phyloP scores from a whole-genome alignment of 2,329 filamentous ascomycete species.

The Aureobasidium namibiae region DNA sequence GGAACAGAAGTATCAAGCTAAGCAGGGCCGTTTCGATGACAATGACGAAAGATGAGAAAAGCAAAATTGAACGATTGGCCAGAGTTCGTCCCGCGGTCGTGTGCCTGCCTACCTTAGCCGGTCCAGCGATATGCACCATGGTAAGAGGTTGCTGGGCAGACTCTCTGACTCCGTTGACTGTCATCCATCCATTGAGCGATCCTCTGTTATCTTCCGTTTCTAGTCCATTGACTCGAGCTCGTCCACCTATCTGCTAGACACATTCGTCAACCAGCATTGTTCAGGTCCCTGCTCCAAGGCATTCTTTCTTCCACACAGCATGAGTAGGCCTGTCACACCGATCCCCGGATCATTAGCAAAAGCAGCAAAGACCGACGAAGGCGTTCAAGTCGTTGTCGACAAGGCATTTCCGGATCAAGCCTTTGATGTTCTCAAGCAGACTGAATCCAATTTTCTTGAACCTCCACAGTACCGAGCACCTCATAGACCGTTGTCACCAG shows the following conservation, averaged over 20 bases:
- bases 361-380: not conserved
- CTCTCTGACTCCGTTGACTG: not conserved
- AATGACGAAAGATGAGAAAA: slow-evolving; percentile 4
- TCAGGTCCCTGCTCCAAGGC: too few relatives aligned
- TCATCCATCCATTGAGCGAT: not conserved
- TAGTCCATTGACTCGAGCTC: not conserved
- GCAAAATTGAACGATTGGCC: slow-evolving; percentile 4
- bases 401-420: not conserved
- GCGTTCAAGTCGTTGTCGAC: not conserved
- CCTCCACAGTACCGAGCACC: slow-evolving; percentile 13
- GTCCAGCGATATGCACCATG: not conserved
- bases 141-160: not conserved
- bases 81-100: not conserved
- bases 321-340: not conserved
- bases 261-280: not conserved
- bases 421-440: not conserved
- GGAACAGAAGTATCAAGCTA: not conserved
- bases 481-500: slow-evolving; percentile 33
- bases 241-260: not conserved
- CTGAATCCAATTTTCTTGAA: slow-evolving; percentile 1
- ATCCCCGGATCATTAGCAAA: not conserved
- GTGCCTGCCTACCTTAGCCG: slow-evolving; percentile 3
- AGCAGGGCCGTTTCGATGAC: not conserved
- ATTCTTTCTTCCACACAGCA: not conserved
- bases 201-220: not conserved